A percentile compares a stretch with the other conserved stretches of the same genome.
These are phyloP conservation scores for Pseudogymnoascus sp. DNA, from an alignment of 2,329 filamentous ascomycete species.

Conservation along the genomic window DNA sequence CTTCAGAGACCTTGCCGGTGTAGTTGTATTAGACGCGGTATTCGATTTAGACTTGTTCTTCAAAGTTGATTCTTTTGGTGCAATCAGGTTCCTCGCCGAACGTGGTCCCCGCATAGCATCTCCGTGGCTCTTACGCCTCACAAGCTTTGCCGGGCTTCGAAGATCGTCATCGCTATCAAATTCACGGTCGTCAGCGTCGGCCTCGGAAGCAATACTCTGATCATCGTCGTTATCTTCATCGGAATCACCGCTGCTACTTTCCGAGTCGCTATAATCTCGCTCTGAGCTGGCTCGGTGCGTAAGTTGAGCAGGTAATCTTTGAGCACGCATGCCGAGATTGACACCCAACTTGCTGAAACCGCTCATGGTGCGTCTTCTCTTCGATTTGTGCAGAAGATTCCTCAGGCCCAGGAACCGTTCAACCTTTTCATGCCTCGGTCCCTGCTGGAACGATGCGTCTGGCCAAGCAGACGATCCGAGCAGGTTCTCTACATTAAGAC, in stretches of 20 bases:
- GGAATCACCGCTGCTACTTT: constrained; percentile 28
- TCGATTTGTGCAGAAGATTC: constrained; percentile 55
- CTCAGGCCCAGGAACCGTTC: constrained; percentile 50
- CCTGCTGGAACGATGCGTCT: constrained; percentile 45
- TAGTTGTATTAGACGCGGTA: not conserved
- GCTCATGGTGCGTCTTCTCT: constrained; percentile 26
- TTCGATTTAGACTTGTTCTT: not conserved
- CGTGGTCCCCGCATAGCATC: constrained; percentile 31
- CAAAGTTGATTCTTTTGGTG: constrained; percentile 17
- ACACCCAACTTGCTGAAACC: constrained; percentile 47
- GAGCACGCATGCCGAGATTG: constrained; percentile 68
- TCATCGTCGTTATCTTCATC: constrained; percentile 30
- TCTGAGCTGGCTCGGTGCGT: constrained; percentile 35
- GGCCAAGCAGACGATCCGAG: constrained; percentile 41
- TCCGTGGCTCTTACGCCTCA: constrained; percentile 36
- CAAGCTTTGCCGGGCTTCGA: constrained; percentile 15
- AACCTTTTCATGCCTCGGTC: constrained; percentile 35
- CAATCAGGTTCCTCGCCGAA: constrained; percentile 26
- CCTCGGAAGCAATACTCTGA: constrained; percentile 36
- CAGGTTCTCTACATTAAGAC: constrained; percentile 38
- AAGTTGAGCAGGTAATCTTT: constrained; percentile 48
- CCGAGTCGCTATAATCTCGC: constrained; percentile 39
- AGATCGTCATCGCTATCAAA: constrained; percentile 20
- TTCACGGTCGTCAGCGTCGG: constrained; percentile 33
- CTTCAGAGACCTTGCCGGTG: not conserved